A percentile compares a stretch with the other conserved stretches of the same genome.
Conservation (phyloP, 2,329 filamentous ascomycete species). For the Plenodomus tracheiphilus region DNA sequence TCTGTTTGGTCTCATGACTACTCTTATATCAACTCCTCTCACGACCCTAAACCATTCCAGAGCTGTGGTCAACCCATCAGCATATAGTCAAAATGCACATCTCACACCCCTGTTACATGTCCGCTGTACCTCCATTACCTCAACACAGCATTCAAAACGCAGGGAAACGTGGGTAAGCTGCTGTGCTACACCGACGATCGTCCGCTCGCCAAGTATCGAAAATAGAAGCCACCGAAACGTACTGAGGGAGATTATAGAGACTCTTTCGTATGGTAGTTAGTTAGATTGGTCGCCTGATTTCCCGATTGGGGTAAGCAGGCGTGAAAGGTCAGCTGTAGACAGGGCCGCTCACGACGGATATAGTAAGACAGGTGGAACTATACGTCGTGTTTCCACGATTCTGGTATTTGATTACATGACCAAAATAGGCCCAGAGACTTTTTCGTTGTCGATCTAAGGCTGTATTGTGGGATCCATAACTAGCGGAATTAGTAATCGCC, state of each 20-base stretch:
- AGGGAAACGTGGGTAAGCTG: not conserved
- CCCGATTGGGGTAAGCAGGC: not conserved
- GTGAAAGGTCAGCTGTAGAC: not conserved
- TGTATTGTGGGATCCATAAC: not conserved
- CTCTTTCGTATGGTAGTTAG: not conserved
- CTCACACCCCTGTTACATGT: slow-evolving; percentile 7
- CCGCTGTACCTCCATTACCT: not conserved
- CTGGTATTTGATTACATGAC: not conserved
- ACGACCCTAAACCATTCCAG: slow-evolving; percentile 1
- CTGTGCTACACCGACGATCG: slow-evolving; percentile 11
- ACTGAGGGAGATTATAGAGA: not conserved
- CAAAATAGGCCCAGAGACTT: not conserved
- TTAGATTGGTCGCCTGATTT: not conserved
- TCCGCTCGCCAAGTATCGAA: slow-evolving; percentile 1
- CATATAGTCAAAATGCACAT: slow-evolving; percentile 7
- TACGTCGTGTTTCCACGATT: not conserved
- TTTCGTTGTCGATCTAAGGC: not conserved
- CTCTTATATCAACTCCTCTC: not conserved
- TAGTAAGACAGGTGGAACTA: not conserved
- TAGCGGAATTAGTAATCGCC: not conserved
- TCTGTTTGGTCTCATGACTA: not conserved
- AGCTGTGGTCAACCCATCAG: slow-evolving; percentile 8
- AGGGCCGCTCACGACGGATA: not conserved
- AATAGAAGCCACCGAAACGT: slow-evolving; percentile 11
- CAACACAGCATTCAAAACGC: not conserved